Evolutionary conservation across 73 alveolate genomes (phyloP).

Genomic region (Paramecium primaurelia): DNA sequence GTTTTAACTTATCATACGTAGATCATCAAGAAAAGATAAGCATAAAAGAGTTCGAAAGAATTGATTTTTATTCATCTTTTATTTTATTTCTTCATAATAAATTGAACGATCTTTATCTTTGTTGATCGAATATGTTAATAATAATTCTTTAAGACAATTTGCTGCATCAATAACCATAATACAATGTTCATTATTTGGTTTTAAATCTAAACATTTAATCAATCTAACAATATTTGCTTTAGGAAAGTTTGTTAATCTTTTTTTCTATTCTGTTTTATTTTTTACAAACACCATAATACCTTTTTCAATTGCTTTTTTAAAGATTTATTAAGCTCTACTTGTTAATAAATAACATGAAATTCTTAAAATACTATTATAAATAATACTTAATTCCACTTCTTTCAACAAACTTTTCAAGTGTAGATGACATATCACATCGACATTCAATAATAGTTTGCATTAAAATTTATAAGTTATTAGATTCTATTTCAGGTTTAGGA

Average conservation of each 20-base stretch:
- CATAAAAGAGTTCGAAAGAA: neutral
- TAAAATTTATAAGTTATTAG: neutral
- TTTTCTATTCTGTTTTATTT: neutral
- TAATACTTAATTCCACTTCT: neutral
- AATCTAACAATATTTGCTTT: neutral
- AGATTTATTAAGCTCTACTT: neutral
- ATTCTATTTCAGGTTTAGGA: constrained; percentile 12
- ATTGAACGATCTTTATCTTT: neutral
- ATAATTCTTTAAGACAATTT: neutral
- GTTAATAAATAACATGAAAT: neutral
- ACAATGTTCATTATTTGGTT: neutral
- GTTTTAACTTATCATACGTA: neutral
- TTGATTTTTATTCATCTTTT: neutral
- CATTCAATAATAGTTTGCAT: neutral
- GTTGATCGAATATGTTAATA: neutral
- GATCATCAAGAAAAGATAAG: neutral
- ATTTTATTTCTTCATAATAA: neutral
- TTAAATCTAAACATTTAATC: neutral
- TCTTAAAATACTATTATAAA: neutral
- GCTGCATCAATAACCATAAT: neutral
- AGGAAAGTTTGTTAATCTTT: neutral
- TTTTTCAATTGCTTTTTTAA: neutral
- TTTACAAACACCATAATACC: neutral
- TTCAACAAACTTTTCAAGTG: neutral
- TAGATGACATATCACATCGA: neutral